Base-by-base conservation (phyloP, 306 rosid species). In the Cyclanthera cordifolia region DNA sequence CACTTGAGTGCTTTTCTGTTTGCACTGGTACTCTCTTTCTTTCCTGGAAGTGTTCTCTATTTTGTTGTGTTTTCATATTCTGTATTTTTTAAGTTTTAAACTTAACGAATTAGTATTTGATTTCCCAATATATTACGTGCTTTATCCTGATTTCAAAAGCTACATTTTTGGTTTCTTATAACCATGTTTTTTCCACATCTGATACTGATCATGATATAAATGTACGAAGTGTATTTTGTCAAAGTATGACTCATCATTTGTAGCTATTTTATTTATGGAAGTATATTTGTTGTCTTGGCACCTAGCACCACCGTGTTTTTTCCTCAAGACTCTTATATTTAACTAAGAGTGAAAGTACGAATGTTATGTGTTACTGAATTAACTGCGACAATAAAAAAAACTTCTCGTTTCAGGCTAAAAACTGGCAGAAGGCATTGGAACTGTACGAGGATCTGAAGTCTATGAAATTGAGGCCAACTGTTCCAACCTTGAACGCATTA, bases 401-500 rank as follows among this genome's bases (percentile, higher is more conserved):
- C 53, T 72, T 54, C 67, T 50, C 79, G 69, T 80, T 84, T 68
- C 90, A 93, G 98, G 85, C 95, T 72, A 80, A 78, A 80, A 81
- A 90, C 72, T 93, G 96, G 98, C 82, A 82, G 84, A 93, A 80
- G 77, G 96, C 95, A 56, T 63, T 86, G 83, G 86, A 82, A 76
- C 87, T 93, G 54, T 93, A 86, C 53, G 87, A 86, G 74, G 75
- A 84, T 78, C 95, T 93, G 73, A 93, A 86, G 74, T 80, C 87
- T 67, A 78, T 73, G 67, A 84, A 87, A 60, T 65, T 81, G 82
- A 74, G 70, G 60, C 80, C 46, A 59, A 81, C 89, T 63, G 96
- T 87, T 80, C 85, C 98, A 76, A 87, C 96, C 64, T 74, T 87
- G 75, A 93, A 93, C 79, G 98, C 98, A 75, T 82, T 87, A 83